Conservation (phyloP, 2,329 filamentous ascomycete genomes). For the Fusarium sp. region DNA sequence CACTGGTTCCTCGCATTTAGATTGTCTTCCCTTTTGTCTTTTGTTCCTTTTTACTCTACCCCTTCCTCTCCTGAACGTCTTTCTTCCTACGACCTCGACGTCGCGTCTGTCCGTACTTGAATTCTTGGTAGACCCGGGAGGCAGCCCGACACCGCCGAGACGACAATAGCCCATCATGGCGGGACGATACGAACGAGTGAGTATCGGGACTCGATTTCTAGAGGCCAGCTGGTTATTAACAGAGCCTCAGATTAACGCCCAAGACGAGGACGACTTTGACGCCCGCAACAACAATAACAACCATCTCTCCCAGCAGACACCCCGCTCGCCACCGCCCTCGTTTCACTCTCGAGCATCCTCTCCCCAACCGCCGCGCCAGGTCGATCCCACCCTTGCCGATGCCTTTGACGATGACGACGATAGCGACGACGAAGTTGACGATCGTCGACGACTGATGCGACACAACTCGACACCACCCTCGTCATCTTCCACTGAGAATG, state of each 20-base stretch:
- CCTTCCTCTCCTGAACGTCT: neutral
- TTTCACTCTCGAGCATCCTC: constrained; percentile 85
- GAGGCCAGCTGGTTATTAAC: constrained; percentile 9
- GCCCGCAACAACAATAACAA: constrained; percentile 43
- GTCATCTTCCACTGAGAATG: constrained; percentile 34
- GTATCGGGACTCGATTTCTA: constrained; percentile 31
- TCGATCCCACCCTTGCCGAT: constrained; percentile 87
- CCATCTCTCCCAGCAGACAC: constrained; percentile 53
- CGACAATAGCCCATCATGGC: constrained; percentile 57
- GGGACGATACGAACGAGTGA: constrained; percentile 68
- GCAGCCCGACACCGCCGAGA: constrained; percentile 41
- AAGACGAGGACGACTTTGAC: constrained; percentile 64
- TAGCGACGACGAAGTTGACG: constrained; percentile 77
- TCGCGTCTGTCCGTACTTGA: constrained; percentile 18
- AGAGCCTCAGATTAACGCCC: constrained; percentile 64
- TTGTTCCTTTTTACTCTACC: neutral
- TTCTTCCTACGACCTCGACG: constrained; percentile 4
- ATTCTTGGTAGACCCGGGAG: constrained; percentile 35
- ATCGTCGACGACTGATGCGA: constrained; percentile 87
- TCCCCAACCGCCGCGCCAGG: constrained; percentile 57
- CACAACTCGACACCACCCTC: constrained; percentile 58
- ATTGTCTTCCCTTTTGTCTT: constrained; percentile 26
- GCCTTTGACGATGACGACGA: constrained; percentile 89
- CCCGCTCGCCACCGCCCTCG: constrained; percentile 78
- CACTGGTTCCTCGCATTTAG: constrained; percentile 15